A percentile compares a stretch with the other conserved stretches of the same genome.
Evolutionary conservation across 768 basidiomycete species (phyloP).

Genomic region (Tylopilus plumbeoviolaceoides): DNA sequence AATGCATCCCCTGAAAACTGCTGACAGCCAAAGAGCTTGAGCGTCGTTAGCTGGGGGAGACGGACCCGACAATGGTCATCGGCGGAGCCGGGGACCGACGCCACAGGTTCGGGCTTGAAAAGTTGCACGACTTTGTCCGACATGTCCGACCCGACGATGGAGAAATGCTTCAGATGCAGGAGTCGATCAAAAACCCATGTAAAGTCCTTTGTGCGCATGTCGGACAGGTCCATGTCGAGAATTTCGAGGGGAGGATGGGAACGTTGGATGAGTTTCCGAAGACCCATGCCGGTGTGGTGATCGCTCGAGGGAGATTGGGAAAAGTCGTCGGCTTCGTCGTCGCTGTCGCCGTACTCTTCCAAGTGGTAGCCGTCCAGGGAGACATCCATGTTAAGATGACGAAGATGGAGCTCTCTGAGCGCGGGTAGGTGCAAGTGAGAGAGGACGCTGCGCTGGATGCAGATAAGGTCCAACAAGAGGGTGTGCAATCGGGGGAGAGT

Average conservation of each 20-base stretch:
- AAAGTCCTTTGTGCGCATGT: conserved; percentile 84
- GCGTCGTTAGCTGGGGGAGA: conserved; percentile 48
- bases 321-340: conserved; percentile 69
- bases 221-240: conserved; percentile 77
- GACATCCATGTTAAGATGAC: conserved; percentile 64
- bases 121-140: conserved; percentile 64
- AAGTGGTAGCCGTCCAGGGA: conserved; percentile 28
- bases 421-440: conserved; percentile 60
- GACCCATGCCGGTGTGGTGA: conserved; percentile 75
- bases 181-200: conserved; percentile 59
- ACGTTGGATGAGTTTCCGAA: conserved; percentile 59
- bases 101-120: conserved; percentile 40
- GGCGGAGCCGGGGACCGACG: conserved; percentile 4
- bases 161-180: conserved; percentile 53
- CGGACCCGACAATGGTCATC: conserved; percentile 36
- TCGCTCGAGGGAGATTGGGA: conserved; percentile 78
- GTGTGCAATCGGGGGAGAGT: conserved; percentile 56
- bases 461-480: conserved; percentile 54
- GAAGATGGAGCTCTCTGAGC: conserved; percentile 57
- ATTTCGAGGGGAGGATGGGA: conserved; percentile 59
- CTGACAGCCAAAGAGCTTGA: conserved; percentile 61
- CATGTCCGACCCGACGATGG: conserved; percentile 80
- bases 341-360: conserved; percentile 62
- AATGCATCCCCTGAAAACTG: conserved; percentile 56
- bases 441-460: conserved; percentile 60